A percentile compares a stretch with the other conserved stretches of the same genome.
phyloP scores from a whole-genome alignment of 2,329 filamentous ascomycete genomes.

The Ramichloridium luteum region DNA sequence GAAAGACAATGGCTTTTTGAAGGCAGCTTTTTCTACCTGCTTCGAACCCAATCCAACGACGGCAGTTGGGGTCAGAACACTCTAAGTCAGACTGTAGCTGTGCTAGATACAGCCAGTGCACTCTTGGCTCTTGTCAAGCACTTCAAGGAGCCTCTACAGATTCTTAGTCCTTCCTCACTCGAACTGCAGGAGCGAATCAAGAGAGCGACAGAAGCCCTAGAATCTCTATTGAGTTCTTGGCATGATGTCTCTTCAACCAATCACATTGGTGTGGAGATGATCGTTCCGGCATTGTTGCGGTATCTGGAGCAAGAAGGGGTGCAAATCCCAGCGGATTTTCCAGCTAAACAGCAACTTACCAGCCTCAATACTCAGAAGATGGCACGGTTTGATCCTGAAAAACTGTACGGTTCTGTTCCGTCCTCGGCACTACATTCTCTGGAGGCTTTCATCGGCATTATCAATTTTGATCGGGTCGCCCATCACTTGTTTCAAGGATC shows the following conservation, averaged over 20 bases:
- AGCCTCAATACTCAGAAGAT: background rate
- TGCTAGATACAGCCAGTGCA: background rate
- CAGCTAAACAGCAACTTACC: background rate
- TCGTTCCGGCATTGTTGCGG: constrained; percentile 1
- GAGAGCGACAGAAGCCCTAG: background rate
- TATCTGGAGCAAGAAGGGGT: constrained; percentile 1
- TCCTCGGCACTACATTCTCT: constrained; percentile 1
- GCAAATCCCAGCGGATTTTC: background rate
- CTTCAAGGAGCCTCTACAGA: background rate
- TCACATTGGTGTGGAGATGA: constrained; percentile 1
- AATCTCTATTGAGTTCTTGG: background rate
- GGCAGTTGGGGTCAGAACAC: background rate
- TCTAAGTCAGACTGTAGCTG: background rate
- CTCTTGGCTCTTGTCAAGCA: background rate
- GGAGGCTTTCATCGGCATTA: constrained; percentile 1
- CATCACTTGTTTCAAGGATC: background rate
- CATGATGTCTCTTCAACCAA: constrained; percentile 1
- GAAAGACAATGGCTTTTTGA: constrained; percentile 1
- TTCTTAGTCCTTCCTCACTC: background rate
- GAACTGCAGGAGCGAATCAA: background rate
- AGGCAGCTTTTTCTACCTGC: background rate
- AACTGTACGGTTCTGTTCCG: background rate
- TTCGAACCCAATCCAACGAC: constrained; percentile 2
- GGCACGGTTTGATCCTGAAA: background rate
- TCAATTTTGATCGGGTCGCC: background rate